Evolutionary conservation across 768 basidiomycete genomes (phyloP), one percentile per base, ranked within the genome.

Genomic region (Kwoniella dendrophila): DNA sequence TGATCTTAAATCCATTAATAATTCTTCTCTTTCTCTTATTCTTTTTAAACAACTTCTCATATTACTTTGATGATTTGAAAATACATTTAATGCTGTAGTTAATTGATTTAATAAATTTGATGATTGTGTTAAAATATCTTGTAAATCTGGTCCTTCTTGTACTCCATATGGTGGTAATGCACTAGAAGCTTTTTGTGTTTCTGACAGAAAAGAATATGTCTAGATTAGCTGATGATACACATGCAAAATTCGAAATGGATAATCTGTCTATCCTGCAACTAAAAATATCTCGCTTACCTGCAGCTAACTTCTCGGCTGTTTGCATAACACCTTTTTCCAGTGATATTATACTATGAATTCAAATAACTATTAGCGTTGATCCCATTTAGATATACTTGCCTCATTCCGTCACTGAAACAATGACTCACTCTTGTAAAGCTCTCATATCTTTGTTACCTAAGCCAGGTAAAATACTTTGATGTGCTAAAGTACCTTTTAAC

Each of bases 21-120:
- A 82, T 74, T 97, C 93, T 76, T 97, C 93, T 6, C 87, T 83
- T 8, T 90, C 86, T 32, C 93, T 86, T 52, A 97, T 86, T 4
- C 85, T 80, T 77, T 97, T 96, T 82, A 91, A 86, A 50, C 87
- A 86, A 20, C 81, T 81, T 10, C 90, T 85, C 52, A 94, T 84
- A 4, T 82, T 80, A 47, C 86, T 84, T 41, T 89, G 88, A 63
- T 89, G 87, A 2, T 82, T 81, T 0, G 90, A 87, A 77, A 88
- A 92, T 33, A 85, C 84, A 8, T 83, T 80, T 2, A 93, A 80
- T 0, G 90, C 87, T 8, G 83, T 79, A 1, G 88, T 83, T 70
- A 88, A 88, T 64, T 89, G 86, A 1, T 82, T 77, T 14, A 91
- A 81, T 11, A 96, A 80, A 2, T 83, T 84, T 2, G 86, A 83